Conservation (phyloP, 768 basidiomycete species). For the Artomyces pyxidatus region DNA sequence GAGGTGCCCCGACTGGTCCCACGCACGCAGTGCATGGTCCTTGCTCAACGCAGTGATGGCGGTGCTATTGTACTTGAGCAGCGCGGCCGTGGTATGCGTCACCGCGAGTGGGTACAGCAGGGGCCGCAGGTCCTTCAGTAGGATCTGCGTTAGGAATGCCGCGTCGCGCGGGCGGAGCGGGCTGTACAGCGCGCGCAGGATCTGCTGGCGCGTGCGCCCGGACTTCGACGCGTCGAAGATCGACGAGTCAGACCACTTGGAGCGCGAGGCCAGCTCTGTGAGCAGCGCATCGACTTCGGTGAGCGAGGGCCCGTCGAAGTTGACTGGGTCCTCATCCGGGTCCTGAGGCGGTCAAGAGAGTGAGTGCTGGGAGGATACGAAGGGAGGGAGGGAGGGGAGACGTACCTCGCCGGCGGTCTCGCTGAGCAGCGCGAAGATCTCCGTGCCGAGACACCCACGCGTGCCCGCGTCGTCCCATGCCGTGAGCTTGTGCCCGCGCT, state of each 20-base stretch:
- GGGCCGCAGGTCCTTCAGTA: constrained; percentile 81
- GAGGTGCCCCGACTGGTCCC: constrained; percentile 58
- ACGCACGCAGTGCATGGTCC: constrained; percentile 59
- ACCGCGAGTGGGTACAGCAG: constrained; percentile 60
- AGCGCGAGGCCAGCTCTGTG: constrained; percentile 66
- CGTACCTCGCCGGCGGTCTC: constrained; percentile 33
- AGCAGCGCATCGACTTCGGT: constrained; percentile 60
- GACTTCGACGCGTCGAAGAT: constrained; percentile 30
- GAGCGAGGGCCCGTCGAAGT: constrained; percentile 31
- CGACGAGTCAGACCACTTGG: constrained; percentile 46
- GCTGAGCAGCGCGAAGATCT: constrained; percentile 40
- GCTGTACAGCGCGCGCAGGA: constrained; percentile 53
- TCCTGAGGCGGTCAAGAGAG: constrained; percentile 14
- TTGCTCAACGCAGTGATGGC: constrained; percentile 48
- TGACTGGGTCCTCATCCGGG: no score
- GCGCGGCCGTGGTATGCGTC: constrained; percentile 39
- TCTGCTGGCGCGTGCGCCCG: constrained; percentile 24
- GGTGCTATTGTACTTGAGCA: constrained; percentile 48
- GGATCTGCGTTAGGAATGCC: constrained; percentile 73
- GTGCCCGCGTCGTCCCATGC: constrained; percentile 34
- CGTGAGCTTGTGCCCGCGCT: constrained; percentile 21
- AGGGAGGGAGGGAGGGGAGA: not conserved
- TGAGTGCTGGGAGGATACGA: not conserved
- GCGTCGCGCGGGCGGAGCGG: constrained; percentile 55
- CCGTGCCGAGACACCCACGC: constrained; percentile 65